These are phyloP conservation scores for Penicillium lagena DNA, from an alignment of 495 filamentous ascomycete genomes.

Conservation along the genomic window DNA sequence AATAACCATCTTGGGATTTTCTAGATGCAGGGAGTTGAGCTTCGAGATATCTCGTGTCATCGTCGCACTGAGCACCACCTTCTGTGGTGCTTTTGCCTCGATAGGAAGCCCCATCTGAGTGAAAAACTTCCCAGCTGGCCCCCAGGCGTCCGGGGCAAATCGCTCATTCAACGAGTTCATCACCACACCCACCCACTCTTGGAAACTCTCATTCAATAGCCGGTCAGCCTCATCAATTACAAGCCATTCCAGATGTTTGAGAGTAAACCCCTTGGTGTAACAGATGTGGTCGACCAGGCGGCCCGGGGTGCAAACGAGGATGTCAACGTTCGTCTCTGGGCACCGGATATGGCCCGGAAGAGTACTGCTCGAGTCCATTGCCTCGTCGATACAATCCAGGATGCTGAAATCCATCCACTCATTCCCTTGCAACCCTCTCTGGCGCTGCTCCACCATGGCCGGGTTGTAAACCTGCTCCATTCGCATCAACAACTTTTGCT, in stretches of 20 bases:
- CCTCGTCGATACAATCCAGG: constrained; percentile 32
- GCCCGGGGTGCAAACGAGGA: constrained; percentile 90
- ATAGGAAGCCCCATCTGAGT: constrained; percentile 28
- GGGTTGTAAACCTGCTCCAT: constrained; percentile 56
- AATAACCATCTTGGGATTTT: constrained; percentile 68
- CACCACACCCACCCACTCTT: constrained; percentile 79
- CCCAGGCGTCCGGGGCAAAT: constrained; percentile 42
- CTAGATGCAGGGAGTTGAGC: constrained; percentile 64
- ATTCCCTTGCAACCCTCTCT: constrained; percentile 32
- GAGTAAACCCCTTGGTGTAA: constrained; percentile 71
- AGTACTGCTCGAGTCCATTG: constrained; percentile 32
- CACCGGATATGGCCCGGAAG: constrained; percentile 56
- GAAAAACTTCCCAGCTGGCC: constrained; percentile 34
- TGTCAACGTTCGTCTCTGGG: constrained; percentile 67
- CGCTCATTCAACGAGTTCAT: constrained; percentile 54
- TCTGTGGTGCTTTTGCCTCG: constrained; percentile 44
- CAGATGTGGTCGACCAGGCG: constrained; percentile 86
- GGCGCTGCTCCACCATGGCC: constrained; percentile 37
- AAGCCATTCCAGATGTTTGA: constrained; percentile 73
- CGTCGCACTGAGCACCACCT: constrained; percentile 83
- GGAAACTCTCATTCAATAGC: constrained; percentile 83
- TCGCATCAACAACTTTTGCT: constrained; percentile 62
- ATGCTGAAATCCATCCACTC: constrained; percentile 44
- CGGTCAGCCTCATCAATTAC: constrained; percentile 94
- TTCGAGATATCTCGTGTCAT: constrained; percentile 87